phyloP scores from a whole-genome alignment of 805 yeast species.

The Kodamaea jinghongensis region DNA sequence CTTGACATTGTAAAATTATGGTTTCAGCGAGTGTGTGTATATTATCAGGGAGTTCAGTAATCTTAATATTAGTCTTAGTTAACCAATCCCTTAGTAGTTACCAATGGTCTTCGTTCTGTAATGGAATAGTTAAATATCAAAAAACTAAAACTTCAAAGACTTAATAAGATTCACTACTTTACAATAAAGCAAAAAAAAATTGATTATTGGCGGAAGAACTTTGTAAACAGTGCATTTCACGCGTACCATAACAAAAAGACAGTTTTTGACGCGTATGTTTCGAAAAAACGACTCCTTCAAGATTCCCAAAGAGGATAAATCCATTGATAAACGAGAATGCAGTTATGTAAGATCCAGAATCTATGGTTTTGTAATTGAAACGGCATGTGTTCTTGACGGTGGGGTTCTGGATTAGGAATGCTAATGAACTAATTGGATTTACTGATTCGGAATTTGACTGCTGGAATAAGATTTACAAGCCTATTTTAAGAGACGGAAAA shows the following conservation, averaged over 20 bases:
- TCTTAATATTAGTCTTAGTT: not conserved
- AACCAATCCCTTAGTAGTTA: too few relatives aligned
- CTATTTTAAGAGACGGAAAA: not conserved
- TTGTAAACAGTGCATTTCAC: not conserved
- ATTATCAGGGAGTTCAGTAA: not conserved
- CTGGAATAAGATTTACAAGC: not conserved
- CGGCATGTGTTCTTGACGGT: slow-evolving; percentile 1
- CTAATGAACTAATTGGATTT: not conserved
- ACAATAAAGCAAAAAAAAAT: too few relatives aligned
- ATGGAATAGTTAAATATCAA: too few relatives aligned
- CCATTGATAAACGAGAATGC: too few relatives aligned
- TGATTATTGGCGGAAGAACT: too few relatives aligned
- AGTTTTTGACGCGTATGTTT: too few relatives aligned
- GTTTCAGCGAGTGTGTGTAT: slow-evolving; percentile 1
- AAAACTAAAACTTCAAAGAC: too few relatives aligned
- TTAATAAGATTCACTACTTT: too few relatives aligned
- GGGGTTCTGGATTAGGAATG: slow-evolving; percentile 1
- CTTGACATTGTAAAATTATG: slow-evolving; percentile 42
- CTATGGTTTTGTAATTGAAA: too few relatives aligned
- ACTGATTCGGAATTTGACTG: too few relatives aligned
- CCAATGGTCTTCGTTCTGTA: too few relatives aligned
- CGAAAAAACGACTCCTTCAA: slow-evolving; percentile 1
- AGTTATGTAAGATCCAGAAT: too few relatives aligned
- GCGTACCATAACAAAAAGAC: not conserved
- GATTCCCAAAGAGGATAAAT: slow-evolving; percentile 1